Base-by-base conservation (phyloP, 805 yeast genomes). In the Schizosaccharomyces osmophilus region DNA sequence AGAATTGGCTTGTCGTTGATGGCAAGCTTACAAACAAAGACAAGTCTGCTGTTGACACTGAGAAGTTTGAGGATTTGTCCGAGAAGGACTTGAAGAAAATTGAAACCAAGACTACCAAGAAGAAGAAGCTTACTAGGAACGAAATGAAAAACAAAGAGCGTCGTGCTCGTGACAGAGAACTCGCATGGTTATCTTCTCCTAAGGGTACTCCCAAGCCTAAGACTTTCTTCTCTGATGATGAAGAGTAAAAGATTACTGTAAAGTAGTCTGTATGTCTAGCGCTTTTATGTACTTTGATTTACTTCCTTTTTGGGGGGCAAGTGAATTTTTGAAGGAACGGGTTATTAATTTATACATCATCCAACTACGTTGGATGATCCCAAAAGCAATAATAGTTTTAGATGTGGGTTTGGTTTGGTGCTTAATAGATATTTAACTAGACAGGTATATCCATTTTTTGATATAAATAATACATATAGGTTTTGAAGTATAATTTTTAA, bases 101-200 rank as follows among this genome's bases (percentile, higher is more conserved):
- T 22, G 59, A 68, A 5, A 61, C 63, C 11, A 85, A 86, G 73
- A 78, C 78, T 70, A 54, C 62, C 2, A 84, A 87, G 79, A 89
- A 88, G 86, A 93, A 86, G 90, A 89, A 88, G 82, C 76, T 93
- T 82, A 93, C 97, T 36, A 83, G 98, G 80, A 90, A 90, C 71
- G 97, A 90, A 69, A 82, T 87, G 83, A 90, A 90, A 76, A 75
- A 77, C 58, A 88, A 89, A 74, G 94, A 84, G 48, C 94, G 85
- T 72, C 83, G 97, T 77, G 85, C 97, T 76, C 83, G 98, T 74
- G 75, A 87, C 72, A 83, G 97, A 74, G 85, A 90, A 72, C 77
- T 90, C 62, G 95, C 86, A 68, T 90, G 98, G 98, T 79, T 90
- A 70, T 83, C 83, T 67, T 81, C 94, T 68, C 96, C 98, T 66